Evolutionary conservation across 2,329 filamentous ascomycete species (phyloP).

Genomic region (Gyromitra esculenta): DNA sequence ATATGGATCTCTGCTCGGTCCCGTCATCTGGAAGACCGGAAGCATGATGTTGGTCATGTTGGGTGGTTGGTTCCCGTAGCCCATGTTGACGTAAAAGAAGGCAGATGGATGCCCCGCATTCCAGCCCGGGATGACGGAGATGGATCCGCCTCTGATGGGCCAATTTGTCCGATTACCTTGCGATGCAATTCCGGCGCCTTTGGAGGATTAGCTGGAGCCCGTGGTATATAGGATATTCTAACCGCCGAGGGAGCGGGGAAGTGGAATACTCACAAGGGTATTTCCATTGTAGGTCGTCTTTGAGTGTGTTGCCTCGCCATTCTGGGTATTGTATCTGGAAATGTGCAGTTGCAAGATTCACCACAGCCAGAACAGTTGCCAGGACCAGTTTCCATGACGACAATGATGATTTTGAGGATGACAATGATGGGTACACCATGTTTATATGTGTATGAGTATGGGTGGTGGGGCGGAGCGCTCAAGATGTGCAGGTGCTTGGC

Average conservation of each 20-base stretch:
- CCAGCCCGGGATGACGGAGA: slow-evolving; percentile 94
- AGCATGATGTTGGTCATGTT: slow-evolving; percentile 92
- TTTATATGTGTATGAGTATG: slow-evolving; percentile 6
- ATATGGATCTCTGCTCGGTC: slow-evolving; percentile 84
- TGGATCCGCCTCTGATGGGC: slow-evolving; percentile 85
- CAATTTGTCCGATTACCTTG: slow-evolving; percentile 89
- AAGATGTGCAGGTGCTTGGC: slow-evolving; percentile 4
- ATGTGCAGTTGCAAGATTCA: slow-evolving; percentile 61
- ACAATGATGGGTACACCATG: slow-evolving; percentile 22
- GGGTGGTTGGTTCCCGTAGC: slow-evolving; percentile 78
- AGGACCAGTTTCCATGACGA: slow-evolving; percentile 45
- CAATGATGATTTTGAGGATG: slow-evolving; percentile 1
- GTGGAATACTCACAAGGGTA: slow-evolving; percentile 80
- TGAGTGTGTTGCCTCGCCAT: slow-evolving; percentile 61
- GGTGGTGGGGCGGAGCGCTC: neutral
- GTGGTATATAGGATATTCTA: neutral
- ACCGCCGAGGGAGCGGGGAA: neutral
- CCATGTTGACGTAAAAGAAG: slow-evolving; percentile 89
- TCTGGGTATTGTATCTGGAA: slow-evolving; percentile 61
- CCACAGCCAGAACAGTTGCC: slow-evolving; percentile 59
- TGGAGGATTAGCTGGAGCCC: slow-evolving; percentile 13
- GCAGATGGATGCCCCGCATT: slow-evolving; percentile 87
- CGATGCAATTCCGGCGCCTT: slow-evolving; percentile 83
- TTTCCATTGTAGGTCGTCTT: slow-evolving; percentile 88
- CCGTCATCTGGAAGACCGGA: slow-evolving; percentile 80